Percentiles rank a stretch among this genome's conserved stretches.
phyloP scores from a whole-genome alignment of 2,329 filamentous ascomycete species.

The Onygenales sp. region DNA sequence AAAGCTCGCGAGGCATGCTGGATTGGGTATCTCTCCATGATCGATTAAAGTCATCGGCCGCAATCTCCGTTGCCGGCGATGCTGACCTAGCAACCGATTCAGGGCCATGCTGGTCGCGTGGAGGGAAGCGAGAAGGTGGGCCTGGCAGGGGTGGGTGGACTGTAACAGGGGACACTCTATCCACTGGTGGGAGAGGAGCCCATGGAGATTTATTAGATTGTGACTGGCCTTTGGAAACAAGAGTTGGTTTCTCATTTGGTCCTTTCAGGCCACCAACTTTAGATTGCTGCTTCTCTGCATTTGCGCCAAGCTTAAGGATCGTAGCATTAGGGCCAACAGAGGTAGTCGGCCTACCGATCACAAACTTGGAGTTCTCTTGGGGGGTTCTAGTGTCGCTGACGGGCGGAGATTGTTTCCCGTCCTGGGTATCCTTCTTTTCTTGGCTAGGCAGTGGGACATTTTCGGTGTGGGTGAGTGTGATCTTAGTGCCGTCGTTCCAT shows the following conservation, averaged over 20 bases:
- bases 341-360: constrained; percentile 28
- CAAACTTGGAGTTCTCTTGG: constrained; percentile 18
- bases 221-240: constrained; percentile 35
- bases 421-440: constrained; percentile 13
- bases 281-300: constrained; percentile 34
- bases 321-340: constrained; percentile 42
- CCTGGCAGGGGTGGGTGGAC: constrained; percentile 44
- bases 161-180: constrained; percentile 62
- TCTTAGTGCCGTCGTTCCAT: constrained; percentile 61
- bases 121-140: constrained; percentile 41
- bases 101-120: constrained; percentile 47
- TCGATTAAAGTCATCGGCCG: constrained; percentile 86
- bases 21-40: constrained; percentile 61
- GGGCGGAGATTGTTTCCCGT: constrained; percentile 15
- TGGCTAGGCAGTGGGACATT: constrained; percentile 14
- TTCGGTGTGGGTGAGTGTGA: constrained; percentile 43
- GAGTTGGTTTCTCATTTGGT: constrained; percentile 43
- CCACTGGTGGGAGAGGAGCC: constrained; percentile 76
- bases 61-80: constrained; percentile 65
- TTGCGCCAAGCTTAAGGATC: constrained; percentile 39
- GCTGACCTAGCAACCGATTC: constrained; percentile 46
- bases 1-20: constrained; percentile 64
- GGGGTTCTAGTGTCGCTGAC: constrained; percentile 3
- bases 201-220: constrained; percentile 81
- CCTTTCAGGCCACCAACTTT: constrained; percentile 39